phyloP scores from a whole-genome alignment of 108 stramenopile species.

The Cyclotella atomus region DNA sequence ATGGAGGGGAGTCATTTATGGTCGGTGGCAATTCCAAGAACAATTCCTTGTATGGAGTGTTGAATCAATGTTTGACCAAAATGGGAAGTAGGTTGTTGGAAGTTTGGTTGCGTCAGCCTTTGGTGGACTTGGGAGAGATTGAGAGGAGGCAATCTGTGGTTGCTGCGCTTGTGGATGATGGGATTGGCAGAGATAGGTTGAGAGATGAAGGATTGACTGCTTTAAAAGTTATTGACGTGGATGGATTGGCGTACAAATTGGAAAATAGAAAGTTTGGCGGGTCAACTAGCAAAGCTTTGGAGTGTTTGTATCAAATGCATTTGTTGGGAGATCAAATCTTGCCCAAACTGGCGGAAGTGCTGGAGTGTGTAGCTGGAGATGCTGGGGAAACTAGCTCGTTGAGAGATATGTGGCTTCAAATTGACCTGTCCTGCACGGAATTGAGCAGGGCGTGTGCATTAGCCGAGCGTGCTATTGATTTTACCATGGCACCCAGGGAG shows the following conservation, averaged over 20 bases:
- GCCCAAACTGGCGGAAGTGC: conserved; percentile 59
- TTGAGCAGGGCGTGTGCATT: conserved; percentile 50
- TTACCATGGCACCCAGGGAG: conserved; percentile 86
- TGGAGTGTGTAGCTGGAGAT: conserved; percentile 37
- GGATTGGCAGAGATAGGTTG: conserved; percentile 67
- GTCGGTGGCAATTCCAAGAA: conserved; percentile 63
- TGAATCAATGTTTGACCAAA: conserved; percentile 71
- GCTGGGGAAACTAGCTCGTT: conserved; percentile 28
- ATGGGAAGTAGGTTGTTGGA: conserved; percentile 74
- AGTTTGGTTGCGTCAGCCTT: conserved; percentile 84
- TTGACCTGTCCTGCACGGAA: conserved; percentile 38
- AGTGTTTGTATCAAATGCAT: conserved; percentile 75
- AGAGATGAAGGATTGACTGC: conserved; percentile 68
- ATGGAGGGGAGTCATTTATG: conserved; percentile 50
- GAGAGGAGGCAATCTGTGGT: conserved; percentile 75
- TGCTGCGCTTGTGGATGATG: conserved; percentile 58
- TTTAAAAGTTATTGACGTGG: conserved; percentile 59
- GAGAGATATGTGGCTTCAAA: conserved; percentile 14
- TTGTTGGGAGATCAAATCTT: conserved; percentile 66
- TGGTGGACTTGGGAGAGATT: conserved; percentile 62
- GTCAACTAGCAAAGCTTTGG: conserved; percentile 68
- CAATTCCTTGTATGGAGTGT: conserved; percentile 71
- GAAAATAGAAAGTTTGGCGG: conserved; percentile 15
- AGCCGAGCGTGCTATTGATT: conserved; percentile 78
- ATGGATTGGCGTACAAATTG: conserved; percentile 49